Evolutionary conservation across 2,329 filamentous ascomycete genomes (phyloP).

Genomic region (Sclerotinia minor): DNA sequence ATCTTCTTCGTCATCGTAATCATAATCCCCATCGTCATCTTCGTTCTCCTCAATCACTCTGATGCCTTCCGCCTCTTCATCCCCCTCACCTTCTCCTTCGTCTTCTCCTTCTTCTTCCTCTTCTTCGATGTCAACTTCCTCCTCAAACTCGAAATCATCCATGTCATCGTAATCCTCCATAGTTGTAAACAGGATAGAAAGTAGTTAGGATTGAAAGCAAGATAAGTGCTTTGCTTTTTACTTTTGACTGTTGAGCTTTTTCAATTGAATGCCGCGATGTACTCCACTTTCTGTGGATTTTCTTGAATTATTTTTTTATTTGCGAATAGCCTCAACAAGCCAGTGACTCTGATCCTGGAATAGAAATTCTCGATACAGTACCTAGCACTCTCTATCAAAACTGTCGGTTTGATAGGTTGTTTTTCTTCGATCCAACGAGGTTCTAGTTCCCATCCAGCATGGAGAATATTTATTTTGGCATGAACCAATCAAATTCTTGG

Average conservation of each 20-base stretch:
- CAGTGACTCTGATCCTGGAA: neutral
- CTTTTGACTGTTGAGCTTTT: neutral
- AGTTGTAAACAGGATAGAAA: neutral
- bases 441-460: neutral
- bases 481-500: conserved; percentile 11
- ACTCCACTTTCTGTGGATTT: neutral
- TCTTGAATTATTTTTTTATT: neutral
- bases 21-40: conserved; percentile 11
- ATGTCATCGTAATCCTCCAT: conserved; percentile 20
- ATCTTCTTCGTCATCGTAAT: conserved; percentile 20
- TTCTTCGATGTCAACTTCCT: conserved; percentile 1
- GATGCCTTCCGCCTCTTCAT: conserved; percentile 1
- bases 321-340: conserved; percentile 8
- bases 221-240: neutral
- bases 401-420: neutral
- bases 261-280: conserved; percentile 1
- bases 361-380: neutral
- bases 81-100: neutral
- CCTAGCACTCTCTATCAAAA: neutral
- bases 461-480: conserved; percentile 1
- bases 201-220: conserved; percentile 8
- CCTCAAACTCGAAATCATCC: conserved; percentile 9
- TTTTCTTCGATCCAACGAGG: conserved; percentile 4
- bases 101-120: conserved; percentile 1
- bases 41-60: conserved; percentile 12